Evolutionary conservation across 768 basidiomycete genomes (phyloP).

Genomic region (Pluteus cervinus): DNA sequence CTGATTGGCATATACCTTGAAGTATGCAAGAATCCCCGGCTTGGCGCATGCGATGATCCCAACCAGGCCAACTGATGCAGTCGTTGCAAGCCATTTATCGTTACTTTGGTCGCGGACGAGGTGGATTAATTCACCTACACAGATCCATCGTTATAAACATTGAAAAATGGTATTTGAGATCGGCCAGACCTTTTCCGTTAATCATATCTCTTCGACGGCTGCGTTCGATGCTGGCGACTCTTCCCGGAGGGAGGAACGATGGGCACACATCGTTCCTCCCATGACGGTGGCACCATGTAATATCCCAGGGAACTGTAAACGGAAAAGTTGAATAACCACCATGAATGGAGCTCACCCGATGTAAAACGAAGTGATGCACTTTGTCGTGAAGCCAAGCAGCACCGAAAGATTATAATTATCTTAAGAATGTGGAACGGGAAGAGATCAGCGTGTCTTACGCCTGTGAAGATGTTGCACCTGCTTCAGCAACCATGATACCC

Average conservation of each 20-base stretch:
- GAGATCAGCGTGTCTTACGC: slow-evolving; percentile 16
- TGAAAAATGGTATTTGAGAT: neutral
- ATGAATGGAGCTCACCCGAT: slow-evolving; percentile 19
- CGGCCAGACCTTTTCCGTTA: slow-evolving; percentile 23
- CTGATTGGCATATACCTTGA: slow-evolving; percentile 31
- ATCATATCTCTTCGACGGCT: slow-evolving; percentile 29
- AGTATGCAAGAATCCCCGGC: slow-evolving; percentile 24
- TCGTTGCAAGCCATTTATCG: slow-evolving; percentile 31
- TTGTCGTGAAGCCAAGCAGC: slow-evolving; percentile 29
- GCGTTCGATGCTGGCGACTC: slow-evolving; percentile 31
- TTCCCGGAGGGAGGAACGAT: slow-evolving; percentile 32
- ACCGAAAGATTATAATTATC: slow-evolving; percentile 9
- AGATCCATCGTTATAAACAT: too few relatives aligned
- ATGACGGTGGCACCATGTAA: too few relatives aligned
- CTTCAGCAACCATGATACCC: slow-evolving; percentile 28
- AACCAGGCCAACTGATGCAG: slow-evolving; percentile 30
- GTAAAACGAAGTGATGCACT: slow-evolving; percentile 28
- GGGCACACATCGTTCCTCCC: slow-evolving; percentile 35
- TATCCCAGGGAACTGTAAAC: too few relatives aligned
- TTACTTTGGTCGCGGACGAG: slow-evolving; percentile 22
- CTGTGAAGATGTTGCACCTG: slow-evolving; percentile 30
- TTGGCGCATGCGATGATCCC: slow-evolving; percentile 28
- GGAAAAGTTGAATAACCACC: too few relatives aligned
- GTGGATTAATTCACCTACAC: slow-evolving; percentile 26
- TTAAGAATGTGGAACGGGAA: neutral